Base-by-base conservation (phyloP, 1,284 basidiomycete species). In the Meripilus lineatus region DNA sequence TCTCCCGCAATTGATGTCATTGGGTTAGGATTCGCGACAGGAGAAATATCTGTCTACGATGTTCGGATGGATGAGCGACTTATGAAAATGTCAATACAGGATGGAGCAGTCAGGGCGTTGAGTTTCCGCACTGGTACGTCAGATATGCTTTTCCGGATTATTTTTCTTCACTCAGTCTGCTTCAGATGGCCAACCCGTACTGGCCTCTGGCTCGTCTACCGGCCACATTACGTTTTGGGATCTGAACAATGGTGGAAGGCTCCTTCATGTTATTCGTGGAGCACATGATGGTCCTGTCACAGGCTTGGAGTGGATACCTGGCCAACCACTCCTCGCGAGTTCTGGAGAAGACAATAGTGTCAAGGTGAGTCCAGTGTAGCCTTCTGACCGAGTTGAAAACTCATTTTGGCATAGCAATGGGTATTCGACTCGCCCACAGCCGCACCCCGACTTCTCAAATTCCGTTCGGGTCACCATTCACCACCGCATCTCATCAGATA, bases 1-100 rank as follows among this genome's bases (percentile, higher is more conserved):
- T 93, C 92, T 8, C 95, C 96, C 14, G 96, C 95, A 5, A 85
- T 99, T 44, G 96, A 99, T 58, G 90, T 99, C 5, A 74, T 99
- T 23, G 96, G 90, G 11, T 72, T 98, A 43, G 95, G 93, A 1
- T 93, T 91, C 57, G 72, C 83, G 0, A 89, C 89, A 3, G 95
- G 96, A 30, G 82, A 89, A 54, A 83, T 97, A 26, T 83, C 86
- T 1, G 73, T 99, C 5, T 87, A 93, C 56, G 95, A 99, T 61
- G 78, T 98, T 43, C 79, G 90, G 25, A 78, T 89, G 13, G 93
- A 95, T 54, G 93, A 97, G 63, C 73, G 84, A 28, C 70, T 98
- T 13, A 86, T 97, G 72, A 75, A 84, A 38, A 84, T 97, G 67
- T 84, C 83, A 54, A 93, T 96, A 83, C 80, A 89, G 42, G 88